These are phyloP conservation scores for Lathyrus sativus DNA, from an alignment of 306 rosid genomes.

Conservation along the genomic window DNA sequence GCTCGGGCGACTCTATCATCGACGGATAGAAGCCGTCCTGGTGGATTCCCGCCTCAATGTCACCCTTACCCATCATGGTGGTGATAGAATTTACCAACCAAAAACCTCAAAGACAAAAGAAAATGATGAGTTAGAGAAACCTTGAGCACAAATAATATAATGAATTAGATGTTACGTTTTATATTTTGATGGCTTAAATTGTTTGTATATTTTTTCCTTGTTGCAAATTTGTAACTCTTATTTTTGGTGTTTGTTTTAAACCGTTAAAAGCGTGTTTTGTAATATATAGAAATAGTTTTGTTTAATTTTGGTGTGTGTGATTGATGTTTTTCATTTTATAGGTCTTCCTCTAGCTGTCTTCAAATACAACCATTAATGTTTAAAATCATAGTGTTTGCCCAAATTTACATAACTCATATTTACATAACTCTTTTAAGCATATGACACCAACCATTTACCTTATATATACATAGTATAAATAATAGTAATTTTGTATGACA, in stretches of 20 bases:
- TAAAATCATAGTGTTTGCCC: not conserved
- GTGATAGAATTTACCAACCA: not conserved
- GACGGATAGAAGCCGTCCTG: conserved; percentile 31
- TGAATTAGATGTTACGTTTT: not conserved
- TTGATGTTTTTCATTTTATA: conserved; percentile 12
- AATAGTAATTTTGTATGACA: too few relatives aligned
- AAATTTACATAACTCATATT: conserved; percentile 8
- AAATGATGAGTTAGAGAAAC: not conserved
- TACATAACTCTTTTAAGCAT: not conserved
- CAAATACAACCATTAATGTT: conserved; percentile 1
- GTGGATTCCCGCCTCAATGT: conserved; percentile 36
- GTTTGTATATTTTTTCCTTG: not conserved
- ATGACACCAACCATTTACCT: not conserved
- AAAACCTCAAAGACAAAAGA: not conserved
- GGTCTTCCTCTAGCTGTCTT: conserved; percentile 22
- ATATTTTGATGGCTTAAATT: not conserved
- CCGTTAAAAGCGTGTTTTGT: not conserved
- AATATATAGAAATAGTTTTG: conserved; percentile 12
- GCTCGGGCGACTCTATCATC: conserved; percentile 52
- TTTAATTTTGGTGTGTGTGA: conserved; percentile 16
- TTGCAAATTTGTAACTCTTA: not conserved
- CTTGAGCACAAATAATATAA: not conserved
- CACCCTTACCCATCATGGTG: conserved; percentile 46
- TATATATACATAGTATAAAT: not conserved
- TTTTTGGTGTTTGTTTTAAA: not conserved